Conservation (phyloP, 306 rosid species). For the Hylodesmum podocarpum region DNA sequence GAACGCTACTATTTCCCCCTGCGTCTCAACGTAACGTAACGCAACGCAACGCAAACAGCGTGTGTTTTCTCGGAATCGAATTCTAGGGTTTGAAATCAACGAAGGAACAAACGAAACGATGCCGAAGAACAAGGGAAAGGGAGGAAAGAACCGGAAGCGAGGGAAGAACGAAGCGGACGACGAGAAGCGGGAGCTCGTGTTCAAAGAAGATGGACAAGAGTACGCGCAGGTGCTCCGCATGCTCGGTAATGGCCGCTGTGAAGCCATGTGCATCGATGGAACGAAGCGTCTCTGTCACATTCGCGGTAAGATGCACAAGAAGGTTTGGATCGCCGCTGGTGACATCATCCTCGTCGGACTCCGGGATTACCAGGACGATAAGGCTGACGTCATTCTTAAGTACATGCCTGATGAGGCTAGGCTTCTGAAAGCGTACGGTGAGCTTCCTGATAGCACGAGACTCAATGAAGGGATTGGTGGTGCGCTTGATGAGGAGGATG, state of each 20-base stretch:
- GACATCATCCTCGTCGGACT: slow-evolving; percentile 49
- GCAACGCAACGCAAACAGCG: background rate
- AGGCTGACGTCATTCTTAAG: slow-evolving; percentile 49
- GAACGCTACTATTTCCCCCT: too few relatives aligned
- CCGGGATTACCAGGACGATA: slow-evolving; percentile 46
- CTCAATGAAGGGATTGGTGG: slow-evolving; percentile 42
- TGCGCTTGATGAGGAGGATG: slow-evolving; percentile 46
- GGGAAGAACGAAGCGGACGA: slow-evolving; percentile 64
- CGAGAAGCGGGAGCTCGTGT: slow-evolving; percentile 46
- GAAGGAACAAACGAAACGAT: too few relatives aligned
- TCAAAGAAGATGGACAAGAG: slow-evolving; percentile 49
- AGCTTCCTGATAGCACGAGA: slow-evolving; percentile 35
- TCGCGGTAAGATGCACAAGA: slow-evolving; percentile 56
- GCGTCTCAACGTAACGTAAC: background rate
- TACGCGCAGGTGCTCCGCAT: slow-evolving; percentile 43
- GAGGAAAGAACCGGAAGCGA: slow-evolving; percentile 57
- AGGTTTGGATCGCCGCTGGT: slow-evolving; percentile 54
- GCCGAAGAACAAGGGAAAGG: slow-evolving; percentile 65
- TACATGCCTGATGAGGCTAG: slow-evolving; percentile 53
- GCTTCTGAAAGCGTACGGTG: slow-evolving; percentile 42
- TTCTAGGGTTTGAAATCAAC: too few relatives aligned
- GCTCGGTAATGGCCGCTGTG: slow-evolving; percentile 47
- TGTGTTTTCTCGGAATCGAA: too few relatives aligned
- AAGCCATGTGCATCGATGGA: slow-evolving; percentile 49
- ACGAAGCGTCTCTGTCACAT: slow-evolving; percentile 50